Conservation (phyloP, 768 basidiomycete genomes). For the Termitomyces sp. region DNA sequence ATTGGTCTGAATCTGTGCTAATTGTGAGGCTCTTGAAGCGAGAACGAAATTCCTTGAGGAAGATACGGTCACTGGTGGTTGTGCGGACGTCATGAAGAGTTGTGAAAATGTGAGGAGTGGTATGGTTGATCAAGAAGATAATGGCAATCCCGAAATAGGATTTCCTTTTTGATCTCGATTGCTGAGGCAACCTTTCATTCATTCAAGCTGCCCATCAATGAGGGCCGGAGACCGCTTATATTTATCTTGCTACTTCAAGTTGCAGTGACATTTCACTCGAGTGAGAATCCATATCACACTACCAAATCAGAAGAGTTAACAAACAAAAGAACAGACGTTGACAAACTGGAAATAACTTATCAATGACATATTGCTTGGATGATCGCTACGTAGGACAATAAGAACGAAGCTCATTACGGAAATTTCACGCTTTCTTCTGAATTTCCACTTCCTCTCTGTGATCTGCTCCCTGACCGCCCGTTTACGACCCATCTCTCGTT, state of each 20-base stretch:
- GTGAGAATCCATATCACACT: too few species aligned
- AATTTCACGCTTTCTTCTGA: background rate
- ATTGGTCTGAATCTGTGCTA: constrained; percentile 89
- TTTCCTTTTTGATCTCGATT: background rate
- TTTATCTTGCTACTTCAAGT: background rate
- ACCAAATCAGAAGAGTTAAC: too few species aligned
- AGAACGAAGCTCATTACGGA: background rate
- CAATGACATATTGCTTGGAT: too few species aligned
- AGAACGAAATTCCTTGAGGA: constrained; percentile 59
- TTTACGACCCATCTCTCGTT: background rate
- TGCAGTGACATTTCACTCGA: background rate
- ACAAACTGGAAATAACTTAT: too few species aligned
- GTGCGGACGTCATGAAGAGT: constrained; percentile 14
- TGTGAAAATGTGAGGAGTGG: background rate
- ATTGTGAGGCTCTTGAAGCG: constrained; percentile 83
- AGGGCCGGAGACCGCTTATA: too few species aligned
- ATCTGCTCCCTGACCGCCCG: background rate
- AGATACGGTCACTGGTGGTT: constrained; percentile 5
- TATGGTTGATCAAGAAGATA: background rate
- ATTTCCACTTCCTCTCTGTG: background rate
- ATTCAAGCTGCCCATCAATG: too few species aligned
- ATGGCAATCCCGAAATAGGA: background rate
- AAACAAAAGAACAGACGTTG: too few species aligned
- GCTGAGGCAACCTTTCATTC: background rate
- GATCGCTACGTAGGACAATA: background rate